Base-by-base conservation (phyloP, 441 rosid species). In the Adansonia rubrostipa region DNA sequence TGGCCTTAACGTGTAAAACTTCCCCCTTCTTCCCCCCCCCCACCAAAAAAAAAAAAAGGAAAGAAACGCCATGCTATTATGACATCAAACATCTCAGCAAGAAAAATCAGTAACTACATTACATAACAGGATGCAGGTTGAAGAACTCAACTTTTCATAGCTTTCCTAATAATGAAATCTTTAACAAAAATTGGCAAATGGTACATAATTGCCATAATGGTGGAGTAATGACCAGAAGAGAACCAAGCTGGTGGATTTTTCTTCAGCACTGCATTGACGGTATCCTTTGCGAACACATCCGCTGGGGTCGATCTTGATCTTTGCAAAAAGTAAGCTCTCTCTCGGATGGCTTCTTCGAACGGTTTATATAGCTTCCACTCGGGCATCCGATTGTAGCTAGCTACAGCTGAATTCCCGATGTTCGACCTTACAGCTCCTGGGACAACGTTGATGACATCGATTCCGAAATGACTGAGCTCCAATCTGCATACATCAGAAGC, bases 391-490 rank as follows among this genome's bases (percentile, higher is more conserved):
- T 82, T 84, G 87, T 86, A 88, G 85, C 51, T 85, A 1, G 87
- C 81, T 44, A 81, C 4, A 17, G 95, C 96, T 42, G 93, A 83
- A 75, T 84, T 88, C 60, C 91, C 96, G 14, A 91, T 84, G 87
- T 95, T 95, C 13, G 98, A 89, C 75, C 77, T 86, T 73, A 93
- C 73, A 24, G 95, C 95, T 82, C 98, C 97, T 0, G 98, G 98
- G 40, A 86, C 94, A 40, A 95, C 94, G 56, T 81, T 89, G 78
- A 93, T 79, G 13, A 92, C 92, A 51, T 92, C 91, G 1, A 95
- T 93, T 71, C 99, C 99, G 15, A 95, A 86, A 51, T 88, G 95
- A 62, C 84, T 77, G 5, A 93, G 94, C 81, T 95, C 98, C 89
- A 93, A 85, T 83, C 99, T 93, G 84, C 85, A 73, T 45, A 75